phyloP scores from a whole-genome alignment of 2,329 filamentous ascomycete genomes.

The Colletotrichum viniferum region DNA sequence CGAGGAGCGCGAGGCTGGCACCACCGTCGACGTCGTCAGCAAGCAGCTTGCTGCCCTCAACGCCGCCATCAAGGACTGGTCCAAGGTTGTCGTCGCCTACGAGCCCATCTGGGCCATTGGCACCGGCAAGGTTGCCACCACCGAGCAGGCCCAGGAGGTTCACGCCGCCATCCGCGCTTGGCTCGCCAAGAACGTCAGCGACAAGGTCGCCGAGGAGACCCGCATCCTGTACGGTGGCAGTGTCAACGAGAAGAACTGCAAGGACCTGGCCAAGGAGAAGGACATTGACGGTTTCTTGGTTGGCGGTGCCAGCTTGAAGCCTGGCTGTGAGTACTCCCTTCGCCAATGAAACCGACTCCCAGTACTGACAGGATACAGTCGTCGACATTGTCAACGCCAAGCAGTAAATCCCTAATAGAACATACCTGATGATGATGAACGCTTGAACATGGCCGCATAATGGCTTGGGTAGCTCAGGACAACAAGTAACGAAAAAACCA shows the following conservation, averaged over 20 bases:
- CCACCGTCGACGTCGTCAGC: slow-evolving; percentile 87
- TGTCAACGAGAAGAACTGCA: slow-evolving; percentile 98
- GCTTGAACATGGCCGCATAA: background rate
- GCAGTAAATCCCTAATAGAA: slow-evolving; percentile 39
- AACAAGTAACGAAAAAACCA: background rate
- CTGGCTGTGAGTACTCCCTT: slow-evolving; percentile 70
- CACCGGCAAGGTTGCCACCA: slow-evolving; percentile 91
- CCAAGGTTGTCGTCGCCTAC: slow-evolving; percentile 94
- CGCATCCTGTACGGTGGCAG: slow-evolving; percentile 96
- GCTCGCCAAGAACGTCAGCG: slow-evolving; percentile 78
- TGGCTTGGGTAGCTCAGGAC: background rate
- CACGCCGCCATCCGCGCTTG: slow-evolving; percentile 91
- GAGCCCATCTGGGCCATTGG: slow-evolving; percentile 98
- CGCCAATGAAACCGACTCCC: background rate
- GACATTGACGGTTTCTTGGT: slow-evolving; percentile 99
- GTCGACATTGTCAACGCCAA: slow-evolving; percentile 66
- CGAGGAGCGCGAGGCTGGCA: slow-evolving; percentile 84
- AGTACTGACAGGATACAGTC: slow-evolving; percentile 39
- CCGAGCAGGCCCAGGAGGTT: slow-evolving; percentile 90
- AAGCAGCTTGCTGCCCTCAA: slow-evolving; percentile 85
- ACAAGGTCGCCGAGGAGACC: slow-evolving; percentile 80
- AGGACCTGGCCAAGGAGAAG: slow-evolving; percentile 85
- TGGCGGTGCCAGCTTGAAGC: slow-evolving; percentile 95
- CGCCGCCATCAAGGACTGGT: slow-evolving; percentile 81
- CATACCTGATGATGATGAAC: slow-evolving; percentile 19